Evolutionary conservation across 192 early-diverging fungal species (phyloP).

Genomic region (Gigaspora rosea): DNA sequence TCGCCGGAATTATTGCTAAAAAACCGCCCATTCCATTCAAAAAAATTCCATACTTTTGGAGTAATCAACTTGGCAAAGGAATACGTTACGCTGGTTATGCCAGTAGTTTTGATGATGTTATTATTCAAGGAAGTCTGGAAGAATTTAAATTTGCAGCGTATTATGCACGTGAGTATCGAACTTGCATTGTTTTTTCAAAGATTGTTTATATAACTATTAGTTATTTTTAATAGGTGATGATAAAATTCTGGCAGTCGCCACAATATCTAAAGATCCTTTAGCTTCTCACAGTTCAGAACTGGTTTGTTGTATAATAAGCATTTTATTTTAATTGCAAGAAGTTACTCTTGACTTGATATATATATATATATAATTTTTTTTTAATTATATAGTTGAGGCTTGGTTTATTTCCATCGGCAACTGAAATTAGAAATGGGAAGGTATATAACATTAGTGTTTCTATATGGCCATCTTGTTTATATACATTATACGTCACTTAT

Average conservation of each 20-base stretch:
- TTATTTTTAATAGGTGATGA: slow-evolving; percentile 32
- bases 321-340: background rate
- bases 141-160: slow-evolving; percentile 36
- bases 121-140: slow-evolving; percentile 42
- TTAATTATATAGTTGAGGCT: background rate
- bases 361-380: background rate
- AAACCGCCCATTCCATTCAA: slow-evolving; percentile 40
- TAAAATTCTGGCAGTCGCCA: slow-evolving; percentile 43
- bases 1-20: slow-evolving; percentile 35
- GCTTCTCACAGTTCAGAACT: slow-evolving; percentile 43
- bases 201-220: background rate
- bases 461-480: background rate
- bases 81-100: slow-evolving; percentile 59
- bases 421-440: slow-evolving; percentile 16
- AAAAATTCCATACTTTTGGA: slow-evolving; percentile 62
- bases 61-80: slow-evolving; percentile 54
- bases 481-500: background rate
- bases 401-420: background rate
- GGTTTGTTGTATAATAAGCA: slow-evolving; percentile 4
- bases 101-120: slow-evolving; percentile 54
- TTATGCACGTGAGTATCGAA: slow-evolving; percentile 36
- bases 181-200: background rate
- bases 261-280: slow-evolving; percentile 43
- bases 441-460: background rate
- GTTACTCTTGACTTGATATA: background rate